Evolutionary conservation across 208 protist genomes (phyloP).

Genomic region (Willaertia magna): DNA sequence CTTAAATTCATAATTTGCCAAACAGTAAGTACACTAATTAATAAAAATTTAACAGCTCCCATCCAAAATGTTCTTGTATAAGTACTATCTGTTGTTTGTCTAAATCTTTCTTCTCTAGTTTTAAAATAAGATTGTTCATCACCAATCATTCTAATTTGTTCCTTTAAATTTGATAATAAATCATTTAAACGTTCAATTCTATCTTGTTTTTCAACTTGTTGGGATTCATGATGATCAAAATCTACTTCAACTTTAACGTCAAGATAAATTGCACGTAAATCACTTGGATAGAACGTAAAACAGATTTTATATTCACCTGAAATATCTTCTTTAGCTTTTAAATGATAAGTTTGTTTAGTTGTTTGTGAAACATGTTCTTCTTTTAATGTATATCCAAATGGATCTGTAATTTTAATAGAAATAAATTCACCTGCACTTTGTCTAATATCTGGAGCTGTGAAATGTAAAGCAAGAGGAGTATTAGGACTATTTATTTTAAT

Average conservation of each 20-base stretch:
- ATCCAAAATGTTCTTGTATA: background rate
- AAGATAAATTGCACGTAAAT: background rate
- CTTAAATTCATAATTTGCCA: background rate
- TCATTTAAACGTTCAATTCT: background rate
- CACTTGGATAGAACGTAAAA: background rate
- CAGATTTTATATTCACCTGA: background rate
- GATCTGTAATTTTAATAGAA: background rate
- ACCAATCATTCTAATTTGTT: background rate
- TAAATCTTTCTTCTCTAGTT: background rate
- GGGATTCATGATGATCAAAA: background rate
- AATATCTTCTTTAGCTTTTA: background rate
- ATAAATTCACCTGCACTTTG: too few relatives aligned
- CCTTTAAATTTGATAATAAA: background rate
- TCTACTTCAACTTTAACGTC: background rate
- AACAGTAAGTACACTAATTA: background rate
- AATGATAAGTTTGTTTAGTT: background rate
- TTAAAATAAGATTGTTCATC: background rate
- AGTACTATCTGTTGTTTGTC: background rate
- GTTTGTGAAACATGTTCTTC: background rate
- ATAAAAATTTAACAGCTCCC: background rate
- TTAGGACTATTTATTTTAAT: too few relatives aligned
- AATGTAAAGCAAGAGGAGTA: too few relatives aligned
- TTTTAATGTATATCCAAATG: background rate
- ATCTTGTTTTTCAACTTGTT: background rate
- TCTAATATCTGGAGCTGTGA: too few relatives aligned